These are phyloP conservation scores for Rhododendron mucronatum DNA, from an alignment of 148 eudicot species.

Conservation along the genomic window DNA sequence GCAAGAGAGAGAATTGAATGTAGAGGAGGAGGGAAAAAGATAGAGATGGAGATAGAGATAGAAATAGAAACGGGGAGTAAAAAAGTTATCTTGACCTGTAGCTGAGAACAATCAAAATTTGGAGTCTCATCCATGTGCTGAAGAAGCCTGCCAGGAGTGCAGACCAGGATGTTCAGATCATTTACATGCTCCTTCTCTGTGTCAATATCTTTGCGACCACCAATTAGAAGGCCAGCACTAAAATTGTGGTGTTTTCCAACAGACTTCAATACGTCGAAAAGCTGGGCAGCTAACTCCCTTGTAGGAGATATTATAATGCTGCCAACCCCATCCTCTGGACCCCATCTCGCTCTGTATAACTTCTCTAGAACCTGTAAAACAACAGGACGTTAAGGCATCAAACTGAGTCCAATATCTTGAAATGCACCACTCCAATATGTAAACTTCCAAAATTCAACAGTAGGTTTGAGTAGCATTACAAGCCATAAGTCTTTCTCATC, in stretches of 20 bases:
- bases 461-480: not conserved
- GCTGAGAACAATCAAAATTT: slow-evolving; percentile 88
- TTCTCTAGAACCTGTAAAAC: slow-evolving; percentile 68
- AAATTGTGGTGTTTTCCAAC: slow-evolving; percentile 82
- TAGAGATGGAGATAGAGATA: not conserved
- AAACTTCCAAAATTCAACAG: not conserved
- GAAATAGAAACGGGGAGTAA: not conserved
- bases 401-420: not conserved
- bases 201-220: slow-evolving; percentile 88
- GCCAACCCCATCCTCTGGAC: slow-evolving; percentile 90
- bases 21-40: not conserved
- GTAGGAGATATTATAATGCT: slow-evolving; percentile 91
- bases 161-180: slow-evolving; percentile 73
- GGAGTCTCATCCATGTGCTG: slow-evolving; percentile 98
- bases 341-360: slow-evolving; percentile 75
- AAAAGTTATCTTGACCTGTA: slow-evolving; percentile 55
- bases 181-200: slow-evolving; percentile 79
- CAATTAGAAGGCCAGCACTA: slow-evolving; percentile 93
- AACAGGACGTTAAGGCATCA: not conserved
- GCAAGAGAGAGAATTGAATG: not conserved
- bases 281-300: slow-evolving; percentile 77
- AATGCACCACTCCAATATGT: not conserved
- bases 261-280: slow-evolving; percentile 67
- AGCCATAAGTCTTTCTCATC: no score
- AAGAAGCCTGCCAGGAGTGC: slow-evolving; percentile 94